These are phyloP conservation scores for Coelastrella sp. DNA, from an alignment of 139 green algal genomes.

Conservation along the genomic window DNA sequence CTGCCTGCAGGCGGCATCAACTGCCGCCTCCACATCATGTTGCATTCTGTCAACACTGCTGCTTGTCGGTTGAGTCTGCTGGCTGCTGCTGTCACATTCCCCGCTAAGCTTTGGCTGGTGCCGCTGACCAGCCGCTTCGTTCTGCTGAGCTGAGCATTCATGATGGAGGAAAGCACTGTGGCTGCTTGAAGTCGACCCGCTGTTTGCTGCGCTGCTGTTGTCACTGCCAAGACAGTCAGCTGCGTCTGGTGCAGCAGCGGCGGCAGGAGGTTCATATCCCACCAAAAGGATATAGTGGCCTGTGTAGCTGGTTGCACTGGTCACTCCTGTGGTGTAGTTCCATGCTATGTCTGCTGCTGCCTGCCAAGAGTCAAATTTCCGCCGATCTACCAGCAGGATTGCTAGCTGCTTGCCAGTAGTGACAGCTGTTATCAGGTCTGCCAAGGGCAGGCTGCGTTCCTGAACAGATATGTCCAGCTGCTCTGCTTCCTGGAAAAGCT, in stretches of 20 bases:
- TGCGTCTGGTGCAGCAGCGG: not conserved
- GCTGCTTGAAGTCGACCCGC: too few relatives aligned
- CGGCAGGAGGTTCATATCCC: constrained; percentile 8
- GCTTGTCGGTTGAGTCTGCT: not conserved
- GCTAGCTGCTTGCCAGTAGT: constrained; percentile 67
- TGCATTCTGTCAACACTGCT: not conserved
- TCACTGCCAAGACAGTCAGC: not conserved
- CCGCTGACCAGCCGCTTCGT: not conserved
- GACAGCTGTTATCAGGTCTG: constrained; percentile 53
- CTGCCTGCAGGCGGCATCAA: not conserved
- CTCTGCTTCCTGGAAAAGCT: constrained; percentile 74
- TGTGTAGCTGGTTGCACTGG: constrained; percentile 52
- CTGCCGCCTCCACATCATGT: not conserved
- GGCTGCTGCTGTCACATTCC: not conserved
- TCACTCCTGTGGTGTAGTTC: constrained; percentile 9
- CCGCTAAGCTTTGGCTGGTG: not conserved
- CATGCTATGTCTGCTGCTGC: constrained; percentile 30
- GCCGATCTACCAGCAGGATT: constrained; percentile 89
- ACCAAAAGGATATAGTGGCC: constrained; percentile 57
- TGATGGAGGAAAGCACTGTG: not conserved
- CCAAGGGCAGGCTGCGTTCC: constrained; percentile 56
- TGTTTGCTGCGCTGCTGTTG: not conserved
- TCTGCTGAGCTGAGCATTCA: too few relatives aligned
- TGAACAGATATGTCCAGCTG: constrained; percentile 65
- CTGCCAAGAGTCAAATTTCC: constrained; percentile 62